Conservation (phyloP, 1,284 basidiomycete species). For the Anthracocystis panici-leucophaei region DNA sequence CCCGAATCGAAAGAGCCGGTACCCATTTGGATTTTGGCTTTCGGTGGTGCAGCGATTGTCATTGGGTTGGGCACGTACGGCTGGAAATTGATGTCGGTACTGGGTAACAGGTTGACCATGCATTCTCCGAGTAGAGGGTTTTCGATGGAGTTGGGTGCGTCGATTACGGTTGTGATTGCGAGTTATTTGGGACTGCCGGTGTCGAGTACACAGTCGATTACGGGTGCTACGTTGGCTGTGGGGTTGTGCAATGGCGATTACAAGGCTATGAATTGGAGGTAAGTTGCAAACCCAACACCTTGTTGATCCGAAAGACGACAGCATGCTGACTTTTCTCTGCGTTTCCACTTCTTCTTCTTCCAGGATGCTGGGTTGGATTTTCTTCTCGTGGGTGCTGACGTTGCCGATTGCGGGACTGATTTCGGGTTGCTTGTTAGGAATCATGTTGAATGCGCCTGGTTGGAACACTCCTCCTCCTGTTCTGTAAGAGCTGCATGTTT, state of each 20-base stretch:
- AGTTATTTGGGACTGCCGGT: conserved; percentile 40
- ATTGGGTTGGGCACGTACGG: conserved; percentile 51
- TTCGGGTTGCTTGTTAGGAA: conserved; percentile 37
- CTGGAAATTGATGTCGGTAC: conserved; percentile 47
- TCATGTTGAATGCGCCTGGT: conserved; percentile 51
- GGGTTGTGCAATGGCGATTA: conserved; percentile 38
- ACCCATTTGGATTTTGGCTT: conserved; percentile 52
- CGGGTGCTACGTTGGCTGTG: conserved; percentile 48
- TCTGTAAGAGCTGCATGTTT: conserved; percentile 7
- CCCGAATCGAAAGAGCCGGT: conserved; percentile 22
- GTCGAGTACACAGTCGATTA: conserved; percentile 47
- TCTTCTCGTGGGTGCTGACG: conserved; percentile 51
- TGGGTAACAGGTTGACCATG: conserved; percentile 54
- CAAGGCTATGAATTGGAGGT: conserved; percentile 43
- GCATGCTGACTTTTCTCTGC: too few relatives aligned
- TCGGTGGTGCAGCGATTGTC: conserved; percentile 38
- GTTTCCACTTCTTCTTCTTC: too few relatives aligned
- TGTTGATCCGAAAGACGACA: too few relatives aligned
- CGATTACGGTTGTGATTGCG: conserved; percentile 44
- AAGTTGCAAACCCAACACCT: too few relatives aligned
- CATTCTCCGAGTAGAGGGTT: conserved; percentile 53
- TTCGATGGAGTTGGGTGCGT: conserved; percentile 52
- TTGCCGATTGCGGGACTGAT: conserved; percentile 51
- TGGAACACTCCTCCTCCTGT: conserved; percentile 42
- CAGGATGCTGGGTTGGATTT: conserved; percentile 41